Conservation (phyloP, 305 asterid species). For the Rubia peregrina region DNA sequence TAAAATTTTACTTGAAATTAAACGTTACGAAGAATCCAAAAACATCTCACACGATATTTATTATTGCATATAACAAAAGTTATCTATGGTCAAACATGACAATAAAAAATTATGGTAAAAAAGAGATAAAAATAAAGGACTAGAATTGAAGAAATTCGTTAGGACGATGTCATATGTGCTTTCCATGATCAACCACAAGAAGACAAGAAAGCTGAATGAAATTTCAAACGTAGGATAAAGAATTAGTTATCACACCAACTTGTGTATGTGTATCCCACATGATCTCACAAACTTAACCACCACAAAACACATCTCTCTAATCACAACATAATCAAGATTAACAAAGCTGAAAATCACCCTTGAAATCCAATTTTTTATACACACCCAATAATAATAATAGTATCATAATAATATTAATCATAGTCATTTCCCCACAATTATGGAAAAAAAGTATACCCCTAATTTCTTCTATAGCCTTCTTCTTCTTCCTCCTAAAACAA, state of each 20-base stretch:
- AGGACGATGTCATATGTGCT: constrained; percentile 11
- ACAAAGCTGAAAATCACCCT: constrained; percentile 6
- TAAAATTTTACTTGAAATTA: too few species aligned
- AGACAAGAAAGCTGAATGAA: constrained; percentile 22
- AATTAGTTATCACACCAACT: constrained; percentile 30
- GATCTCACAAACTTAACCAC: constrained; percentile 13
- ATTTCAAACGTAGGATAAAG: constrained; percentile 19
- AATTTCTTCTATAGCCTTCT: background rate
- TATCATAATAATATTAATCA: background rate
- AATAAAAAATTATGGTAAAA: too few species aligned
- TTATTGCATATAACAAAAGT: too few species aligned
- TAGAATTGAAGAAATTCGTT: too few species aligned
- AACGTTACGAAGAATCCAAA: too few species aligned
- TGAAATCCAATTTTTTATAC: constrained; percentile 14
- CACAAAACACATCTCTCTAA: constrained; percentile 7
- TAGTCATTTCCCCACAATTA: constrained; percentile 18
- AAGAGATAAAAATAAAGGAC: too few species aligned
- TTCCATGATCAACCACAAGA: constrained; percentile 25
- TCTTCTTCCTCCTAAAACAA: background rate
- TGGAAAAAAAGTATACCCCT: background rate
- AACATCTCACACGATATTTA: too few species aligned
- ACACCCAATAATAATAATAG: constrained; percentile 3
- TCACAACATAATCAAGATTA: background rate
- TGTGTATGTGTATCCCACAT: constrained; percentile 10
- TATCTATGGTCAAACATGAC: too few species aligned